phyloP scores from a whole-genome alignment of 1,284 basidiomycete species.

The Cystobasidium slooffiae region DNA sequence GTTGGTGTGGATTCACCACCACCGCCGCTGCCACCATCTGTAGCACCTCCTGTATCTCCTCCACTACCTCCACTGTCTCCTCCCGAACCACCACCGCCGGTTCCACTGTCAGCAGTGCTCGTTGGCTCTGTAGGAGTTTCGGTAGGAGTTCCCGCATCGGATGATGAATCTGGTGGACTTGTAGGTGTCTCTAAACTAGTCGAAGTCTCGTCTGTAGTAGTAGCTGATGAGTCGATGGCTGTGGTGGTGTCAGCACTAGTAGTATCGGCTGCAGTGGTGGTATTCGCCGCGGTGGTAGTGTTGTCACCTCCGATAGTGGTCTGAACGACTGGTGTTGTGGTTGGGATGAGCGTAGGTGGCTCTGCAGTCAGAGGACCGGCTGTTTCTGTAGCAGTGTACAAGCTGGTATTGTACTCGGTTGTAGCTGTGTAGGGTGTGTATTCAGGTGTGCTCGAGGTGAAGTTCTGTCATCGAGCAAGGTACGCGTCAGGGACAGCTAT shows the following conservation, averaged over 20 bases:
- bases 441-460: neutral
- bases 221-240: neutral
- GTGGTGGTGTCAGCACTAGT: slow-evolving; percentile 1
- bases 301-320: slow-evolving; percentile 15
- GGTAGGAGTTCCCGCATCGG: neutral
- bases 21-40: neutral
- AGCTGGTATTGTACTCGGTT: slow-evolving; percentile 16
- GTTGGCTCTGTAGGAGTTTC: slow-evolving; percentile 4
- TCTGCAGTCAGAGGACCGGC: neutral
- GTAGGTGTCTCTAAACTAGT: neutral
- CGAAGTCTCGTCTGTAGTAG: neutral
- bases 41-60: neutral
- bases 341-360: slow-evolving; percentile 18
- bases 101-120: slow-evolving; percentile 6
- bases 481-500: too few relatives aligned
- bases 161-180: neutral
- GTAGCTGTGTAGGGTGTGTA: slow-evolving; percentile 16
- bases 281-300: neutral
- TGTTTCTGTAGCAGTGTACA: slow-evolving; percentile 18
- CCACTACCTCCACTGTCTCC: neutral
- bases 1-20: slow-evolving; percentile 18
- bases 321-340: slow-evolving; percentile 6
- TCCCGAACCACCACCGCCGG: slow-evolving; percentile 6
- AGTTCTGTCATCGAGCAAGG: slow-evolving; percentile 7
- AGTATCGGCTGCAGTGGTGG: neutral